These are phyloP conservation scores for Polytolypa hystricis DNA, from an alignment of 2,329 filamentous ascomycete species.

Conservation along the genomic window DNA sequence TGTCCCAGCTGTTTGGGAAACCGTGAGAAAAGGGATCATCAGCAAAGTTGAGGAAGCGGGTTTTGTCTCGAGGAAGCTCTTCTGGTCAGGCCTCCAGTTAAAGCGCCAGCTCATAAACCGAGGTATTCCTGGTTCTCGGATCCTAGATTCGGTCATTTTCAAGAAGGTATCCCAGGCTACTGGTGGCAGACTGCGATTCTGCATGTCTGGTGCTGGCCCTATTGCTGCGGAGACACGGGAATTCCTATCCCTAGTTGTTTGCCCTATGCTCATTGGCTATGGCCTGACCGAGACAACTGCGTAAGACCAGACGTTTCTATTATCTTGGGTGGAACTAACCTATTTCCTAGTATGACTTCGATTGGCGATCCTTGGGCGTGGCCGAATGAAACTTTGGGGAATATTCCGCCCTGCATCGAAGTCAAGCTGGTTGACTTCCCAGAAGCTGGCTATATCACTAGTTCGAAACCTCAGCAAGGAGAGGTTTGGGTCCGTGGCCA, in stretches of 20 bases:
- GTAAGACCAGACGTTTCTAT: conserved; percentile 50
- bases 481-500: conserved; percentile 82
- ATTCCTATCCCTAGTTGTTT: conserved; percentile 84
- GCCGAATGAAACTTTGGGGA: conserved; percentile 65
- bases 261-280: conserved; percentile 89
- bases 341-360: conserved; percentile 28
- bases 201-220: conserved; percentile 88
- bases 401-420: conserved; percentile 66
- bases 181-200: conserved; percentile 74
- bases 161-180: conserved; percentile 82
- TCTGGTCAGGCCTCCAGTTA: conserved; percentile 56
- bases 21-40: conserved; percentile 86
- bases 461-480: conserved; percentile 69
- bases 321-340: conserved; percentile 25
- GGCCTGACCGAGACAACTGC: conserved; percentile 87
- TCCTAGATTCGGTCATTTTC: conserved; percentile 81
- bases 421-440: conserved; percentile 85
- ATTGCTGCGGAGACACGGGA: conserved; percentile 76
- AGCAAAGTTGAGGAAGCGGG: conserved; percentile 62
- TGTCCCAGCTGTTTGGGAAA: conserved; percentile 94
- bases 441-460: conserved; percentile 74
- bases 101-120: conserved; percentile 48
- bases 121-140: conserved; percentile 42
- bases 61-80: conserved; percentile 59
- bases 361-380: conserved; percentile 66